Evolutionary conservation across 805 yeast species (phyloP), one percentile per base, ranked within the genome.

Genomic region (Candida easanensis): DNA sequence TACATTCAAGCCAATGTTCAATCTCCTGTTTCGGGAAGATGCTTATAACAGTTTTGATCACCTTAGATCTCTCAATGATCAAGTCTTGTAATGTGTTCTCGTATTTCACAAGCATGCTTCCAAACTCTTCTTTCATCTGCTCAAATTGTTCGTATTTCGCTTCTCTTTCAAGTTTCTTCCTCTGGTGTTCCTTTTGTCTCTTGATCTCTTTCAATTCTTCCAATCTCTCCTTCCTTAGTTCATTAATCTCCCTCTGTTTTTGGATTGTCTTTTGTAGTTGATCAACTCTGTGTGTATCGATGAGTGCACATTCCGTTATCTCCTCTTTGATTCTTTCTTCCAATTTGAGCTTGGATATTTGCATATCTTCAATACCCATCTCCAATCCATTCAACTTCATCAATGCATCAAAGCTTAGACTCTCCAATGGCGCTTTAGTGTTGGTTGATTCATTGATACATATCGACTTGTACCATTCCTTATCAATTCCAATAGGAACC

Each of bases 371-470:
- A 10, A 68, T 59, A 39, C 70, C 66, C 15, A 58, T 46, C 14
- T 66, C 65, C 13, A 66, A 49, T 23, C 69, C 69, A 38, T 68
- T 68, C 45, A 71, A 41, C 39, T 68, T 70, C 73, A 71, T 68
- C 11, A 68, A 59, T 21, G 65, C 67, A 42, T 70, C 74, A 48
- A 63, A 71, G 0, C 67, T 54, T 41, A 71, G 26, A 39, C 49
- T 20, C 25, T 33, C 9, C 21, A 18, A 33, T 49, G 37, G 15
- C 36, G 36, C 6, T 39, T 18, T 30, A 42, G 4, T 10, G 10
- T 39, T 44, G 3, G 14, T 23, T n/a, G 15, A 11, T 23, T 36
- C 46, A 23, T 36, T 38, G 14, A 36, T 28, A 32, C 50, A 42
- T 13, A 22, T 21, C 1, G 33, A n/a, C 23, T 30, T 33, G 34